A percentile compares a stretch with the other conserved stretches of the same genome.
Conservation (phyloP, 352 stramenopile species). For the Pythium plurisporium region DNA sequence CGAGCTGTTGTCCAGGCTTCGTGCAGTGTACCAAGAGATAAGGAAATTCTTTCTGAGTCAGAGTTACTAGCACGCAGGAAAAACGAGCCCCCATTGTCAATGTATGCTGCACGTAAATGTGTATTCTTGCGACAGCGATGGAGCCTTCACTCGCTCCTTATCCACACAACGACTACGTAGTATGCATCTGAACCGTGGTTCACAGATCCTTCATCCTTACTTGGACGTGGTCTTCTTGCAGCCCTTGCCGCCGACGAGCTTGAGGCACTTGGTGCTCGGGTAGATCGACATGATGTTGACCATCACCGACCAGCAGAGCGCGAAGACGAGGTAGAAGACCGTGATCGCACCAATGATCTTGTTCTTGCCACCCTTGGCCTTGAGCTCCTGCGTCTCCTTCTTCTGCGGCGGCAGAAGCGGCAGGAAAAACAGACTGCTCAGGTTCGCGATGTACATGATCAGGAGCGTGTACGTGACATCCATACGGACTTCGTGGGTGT, state of each 20-base stretch:
- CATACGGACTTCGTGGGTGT: slow-evolving; percentile 26
- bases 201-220: too few species aligned
- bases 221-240: too few species aligned
- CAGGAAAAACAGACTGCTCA: slow-evolving; percentile 25
- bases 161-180: too few species aligned
- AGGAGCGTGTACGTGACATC: slow-evolving; percentile 31
- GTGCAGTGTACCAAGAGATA: too few species aligned
- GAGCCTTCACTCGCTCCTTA: too few species aligned
- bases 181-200: too few species aligned
- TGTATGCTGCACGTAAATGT: too few species aligned
- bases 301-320: slow-evolving; percentile 30
- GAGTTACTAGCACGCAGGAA: too few species aligned
- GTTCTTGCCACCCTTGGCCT: slow-evolving; percentile 22
- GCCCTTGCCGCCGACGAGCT: slow-evolving; percentile 20
- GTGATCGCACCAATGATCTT: slow-evolving; percentile 21
- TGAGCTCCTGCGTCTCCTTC: slow-evolving; percentile 28
- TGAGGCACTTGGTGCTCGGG: slow-evolving; percentile 27
- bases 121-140: too few species aligned
- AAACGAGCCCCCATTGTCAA: too few species aligned
- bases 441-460: slow-evolving; percentile 29
- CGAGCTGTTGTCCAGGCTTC: too few species aligned
- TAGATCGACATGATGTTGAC: slow-evolving; percentile 24
- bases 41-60: too few species aligned
- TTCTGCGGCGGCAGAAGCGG: slow-evolving; percentile 31
- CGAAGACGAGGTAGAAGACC: slow-evolving; percentile 24